phyloP scores from a whole-genome alignment of 2,329 filamentous ascomycete species.

The Fusarium equiseti region DNA sequence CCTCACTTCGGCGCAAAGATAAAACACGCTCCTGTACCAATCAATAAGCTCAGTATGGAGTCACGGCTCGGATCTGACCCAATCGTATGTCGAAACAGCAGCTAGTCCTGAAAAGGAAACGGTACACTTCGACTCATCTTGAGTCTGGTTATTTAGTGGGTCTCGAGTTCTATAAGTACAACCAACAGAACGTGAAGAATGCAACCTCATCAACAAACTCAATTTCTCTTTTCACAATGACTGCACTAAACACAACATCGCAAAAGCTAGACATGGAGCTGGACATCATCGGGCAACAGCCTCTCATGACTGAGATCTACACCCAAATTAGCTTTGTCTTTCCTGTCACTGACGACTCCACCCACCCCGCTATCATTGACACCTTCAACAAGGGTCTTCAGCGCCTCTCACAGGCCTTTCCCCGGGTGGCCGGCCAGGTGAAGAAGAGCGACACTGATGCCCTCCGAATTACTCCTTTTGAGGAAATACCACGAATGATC shows the following conservation, averaged over 20 bases:
- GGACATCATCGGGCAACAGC: neutral
- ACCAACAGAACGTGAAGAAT: neutral
- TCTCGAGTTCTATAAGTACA: neutral
- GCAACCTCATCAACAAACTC: neutral
- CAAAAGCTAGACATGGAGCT: neutral
- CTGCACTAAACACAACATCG: neutral
- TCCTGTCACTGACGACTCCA: neutral
- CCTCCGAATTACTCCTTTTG: constrained; percentile 56
- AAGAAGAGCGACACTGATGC: constrained; percentile 49
- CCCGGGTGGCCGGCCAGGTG: constrained; percentile 62
- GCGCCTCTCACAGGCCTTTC: constrained; percentile 56
- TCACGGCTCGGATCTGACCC: no score
- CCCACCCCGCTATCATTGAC: neutral
- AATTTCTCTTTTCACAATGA: neutral
- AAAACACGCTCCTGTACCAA: no score
- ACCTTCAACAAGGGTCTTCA: constrained; percentile 50
- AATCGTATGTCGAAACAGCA: no score
- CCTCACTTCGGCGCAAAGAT: neutral
- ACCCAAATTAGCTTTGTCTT: neutral
- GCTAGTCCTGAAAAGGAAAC: neutral
- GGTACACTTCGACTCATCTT: neutral
- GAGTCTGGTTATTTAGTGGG: neutral
- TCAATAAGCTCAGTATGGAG: no score
- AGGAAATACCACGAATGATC: constrained; percentile 51
- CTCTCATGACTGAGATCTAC: neutral